Evolutionary conservation across 129 eudicot species (phyloP), one percentile per base, ranked within the genome.

Genomic region (Lactuca sativa): DNA sequence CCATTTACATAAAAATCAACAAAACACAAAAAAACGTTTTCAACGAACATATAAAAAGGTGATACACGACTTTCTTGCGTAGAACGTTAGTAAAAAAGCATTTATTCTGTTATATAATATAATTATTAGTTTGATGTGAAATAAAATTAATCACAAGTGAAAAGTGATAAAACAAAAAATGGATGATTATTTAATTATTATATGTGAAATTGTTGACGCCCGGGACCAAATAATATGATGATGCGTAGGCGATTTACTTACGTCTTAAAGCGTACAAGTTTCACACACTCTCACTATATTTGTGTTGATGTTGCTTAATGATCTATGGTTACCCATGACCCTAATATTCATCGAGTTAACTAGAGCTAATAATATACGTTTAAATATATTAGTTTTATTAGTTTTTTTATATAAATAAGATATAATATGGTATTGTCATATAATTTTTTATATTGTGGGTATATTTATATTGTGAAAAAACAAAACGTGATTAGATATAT

Each of bases 261-360:
- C 80, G 69, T 56, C 13, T 57, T 64, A 48, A 38, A 38, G 81
- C 84, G 84, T 80, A 75, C 84, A 80, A 80, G 84, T 32, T 33
- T 80, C 70, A 51, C 70, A 60, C 47, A 67, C 62, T 37, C n/a
- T 17, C 15, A 56, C 59, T 16, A 7, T 3, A 16, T 63, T 38
- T 60, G 17, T 60, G 4, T 60, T 60, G 9, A 41, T 14, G 30
- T 34, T 34, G 47, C 43, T 10, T 10, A 47, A 47, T 10, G 12
- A 47, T 47, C 15, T 47, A 12, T 47, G n/a, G 15, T 47, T 47
- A 11, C n/a, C 12, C 0, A 10, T 3, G 52, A 47, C 5, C 52
- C 52, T 12, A 47, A 12, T 12, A 2, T 47, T 11, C n/a, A 0
- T 47, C n/a, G 5, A 47, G 0, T 12, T 47, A 47, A 12, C 52